Evolutionary conservation across 345 rosid genomes (phyloP).

Genomic region (Carallia brachiata): DNA sequence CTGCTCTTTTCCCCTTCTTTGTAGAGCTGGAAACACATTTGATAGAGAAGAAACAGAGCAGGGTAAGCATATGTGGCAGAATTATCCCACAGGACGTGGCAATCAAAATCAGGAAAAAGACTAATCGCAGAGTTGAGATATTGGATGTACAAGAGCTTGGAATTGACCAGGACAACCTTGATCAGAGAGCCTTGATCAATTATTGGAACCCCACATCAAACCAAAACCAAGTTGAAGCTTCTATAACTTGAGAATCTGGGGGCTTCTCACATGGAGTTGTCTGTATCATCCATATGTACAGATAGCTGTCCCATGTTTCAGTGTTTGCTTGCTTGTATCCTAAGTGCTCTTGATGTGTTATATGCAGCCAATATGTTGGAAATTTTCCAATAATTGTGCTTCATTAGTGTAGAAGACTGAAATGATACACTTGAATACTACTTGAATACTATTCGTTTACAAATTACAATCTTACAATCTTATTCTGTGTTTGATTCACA

Average conservation of each 20-base stretch:
- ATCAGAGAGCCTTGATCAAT: slow-evolving; percentile 14
- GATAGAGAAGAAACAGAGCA: slow-evolving; percentile 45
- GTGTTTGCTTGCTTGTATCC: too few species aligned
- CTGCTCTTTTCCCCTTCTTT: neutral
- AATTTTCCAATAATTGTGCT: too few species aligned
- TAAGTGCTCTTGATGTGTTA: too few species aligned
- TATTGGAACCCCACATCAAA: slow-evolving; percentile 18
- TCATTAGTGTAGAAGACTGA: too few species aligned
- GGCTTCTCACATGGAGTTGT: too few species aligned
- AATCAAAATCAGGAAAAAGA: slow-evolving; percentile 47
- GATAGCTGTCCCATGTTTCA: too few species aligned
- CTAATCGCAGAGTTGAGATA: slow-evolving; percentile 53
- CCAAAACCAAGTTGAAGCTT: slow-evolving; percentile 6
- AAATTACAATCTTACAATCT: too few species aligned
- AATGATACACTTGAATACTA: too few species aligned
- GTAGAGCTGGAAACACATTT: slow-evolving; percentile 41
- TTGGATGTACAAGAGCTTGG: slow-evolving; percentile 39
- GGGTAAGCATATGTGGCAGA: slow-evolving; percentile 37
- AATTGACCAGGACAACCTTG: neutral
- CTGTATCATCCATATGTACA: too few species aligned
- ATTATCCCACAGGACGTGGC: slow-evolving; percentile 46
- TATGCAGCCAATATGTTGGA: too few species aligned
- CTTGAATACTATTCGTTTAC: too few species aligned
- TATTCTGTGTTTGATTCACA: too few species aligned
- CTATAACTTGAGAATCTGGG: neutral